Conservation (phyloP, 768 basidiomycete genomes). For the Auriscalpium microsporum region DNA sequence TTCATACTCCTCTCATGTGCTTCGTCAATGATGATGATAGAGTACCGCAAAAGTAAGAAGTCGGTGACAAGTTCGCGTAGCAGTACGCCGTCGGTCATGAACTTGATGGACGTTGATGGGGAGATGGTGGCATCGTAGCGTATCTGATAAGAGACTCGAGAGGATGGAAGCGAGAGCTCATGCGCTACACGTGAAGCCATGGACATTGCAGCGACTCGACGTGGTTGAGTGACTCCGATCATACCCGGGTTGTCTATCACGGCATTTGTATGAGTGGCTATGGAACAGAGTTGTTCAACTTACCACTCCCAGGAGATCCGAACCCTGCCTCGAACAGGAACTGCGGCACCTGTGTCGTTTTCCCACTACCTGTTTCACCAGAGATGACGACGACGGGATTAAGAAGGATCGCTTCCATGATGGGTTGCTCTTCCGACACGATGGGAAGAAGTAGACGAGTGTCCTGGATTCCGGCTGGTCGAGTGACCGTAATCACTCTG, state of each 20-base stretch:
- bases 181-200: constrained; percentile 91
- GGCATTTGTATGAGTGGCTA: constrained; percentile 1
- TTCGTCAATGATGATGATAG: constrained; percentile 93
- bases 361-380: constrained; percentile 96
- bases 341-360: constrained; percentile 97
- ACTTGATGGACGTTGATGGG: constrained; percentile 87
- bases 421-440: constrained; percentile 85
- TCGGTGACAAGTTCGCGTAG: constrained; percentile 88
- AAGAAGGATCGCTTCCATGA: constrained; percentile 85
- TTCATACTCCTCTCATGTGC: constrained; percentile 98
- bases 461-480: constrained; percentile 67
- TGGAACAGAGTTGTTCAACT: constrained; percentile 14
- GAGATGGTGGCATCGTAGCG: constrained; percentile 95
- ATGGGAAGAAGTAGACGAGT: constrained; percentile 78
- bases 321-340: constrained; percentile 98
- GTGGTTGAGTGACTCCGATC: constrained; percentile 96
- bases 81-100: constrained; percentile 98
- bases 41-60: constrained; percentile 90
- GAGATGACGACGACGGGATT: constrained; percentile 83
- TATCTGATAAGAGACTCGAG: constrained; percentile 90
- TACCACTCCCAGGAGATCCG: constrained; percentile 75
- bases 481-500: constrained; percentile 46
- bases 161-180: constrained; percentile 78
- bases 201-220: constrained; percentile 94
- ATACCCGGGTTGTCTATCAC: constrained; percentile 87